These are phyloP conservation scores for Chlorella sp. DNA, from an alignment of 139 green algal genomes.

Conservation along the genomic window DNA sequence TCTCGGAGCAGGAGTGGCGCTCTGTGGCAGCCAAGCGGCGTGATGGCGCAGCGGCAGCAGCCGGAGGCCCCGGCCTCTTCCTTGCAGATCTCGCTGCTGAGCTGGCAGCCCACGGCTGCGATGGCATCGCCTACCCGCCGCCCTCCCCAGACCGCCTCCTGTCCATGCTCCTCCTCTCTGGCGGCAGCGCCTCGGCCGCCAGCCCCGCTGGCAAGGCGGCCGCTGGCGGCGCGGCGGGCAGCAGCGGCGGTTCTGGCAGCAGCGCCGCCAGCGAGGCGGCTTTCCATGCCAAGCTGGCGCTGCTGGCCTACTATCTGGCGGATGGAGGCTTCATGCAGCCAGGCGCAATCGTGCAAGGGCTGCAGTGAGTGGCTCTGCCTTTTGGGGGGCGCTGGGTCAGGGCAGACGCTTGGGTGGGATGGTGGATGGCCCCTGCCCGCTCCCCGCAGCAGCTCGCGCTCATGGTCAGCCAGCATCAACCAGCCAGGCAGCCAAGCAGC, in stretches of 20 bases:
- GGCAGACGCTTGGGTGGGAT: too few relatives aligned
- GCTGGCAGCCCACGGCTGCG: constrained; percentile 17
- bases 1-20: constrained; percentile 61
- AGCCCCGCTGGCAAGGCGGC: not conserved
- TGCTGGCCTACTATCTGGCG: constrained; percentile 64
- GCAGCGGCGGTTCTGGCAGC: not conserved
- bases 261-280: not conserved
- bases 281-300: constrained; percentile 52
- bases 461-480: too few relatives aligned
- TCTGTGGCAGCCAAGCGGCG: constrained; percentile 35
- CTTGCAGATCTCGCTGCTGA: constrained; percentile 49
- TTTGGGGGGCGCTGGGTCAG: too few relatives aligned
- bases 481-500: too few relatives aligned
- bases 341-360: not conserved
- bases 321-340: constrained; percentile 47
- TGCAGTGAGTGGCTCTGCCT: constrained; percentile 29
- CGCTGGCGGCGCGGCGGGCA: not conserved
- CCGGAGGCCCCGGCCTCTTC: constrained; percentile 45
- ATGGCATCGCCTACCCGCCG: not conserved
- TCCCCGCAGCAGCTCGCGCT: too few relatives aligned
- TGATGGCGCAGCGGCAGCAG: not conserved
- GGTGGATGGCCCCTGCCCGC: too few relatives aligned
- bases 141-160: constrained; percentile 22
- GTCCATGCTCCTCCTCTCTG: constrained; percentile 9
- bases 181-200: too few relatives aligned